Evolutionary conservation across 169 alveolate genomes (phyloP).

Genomic region (Amoebophrya sp.): DNA sequence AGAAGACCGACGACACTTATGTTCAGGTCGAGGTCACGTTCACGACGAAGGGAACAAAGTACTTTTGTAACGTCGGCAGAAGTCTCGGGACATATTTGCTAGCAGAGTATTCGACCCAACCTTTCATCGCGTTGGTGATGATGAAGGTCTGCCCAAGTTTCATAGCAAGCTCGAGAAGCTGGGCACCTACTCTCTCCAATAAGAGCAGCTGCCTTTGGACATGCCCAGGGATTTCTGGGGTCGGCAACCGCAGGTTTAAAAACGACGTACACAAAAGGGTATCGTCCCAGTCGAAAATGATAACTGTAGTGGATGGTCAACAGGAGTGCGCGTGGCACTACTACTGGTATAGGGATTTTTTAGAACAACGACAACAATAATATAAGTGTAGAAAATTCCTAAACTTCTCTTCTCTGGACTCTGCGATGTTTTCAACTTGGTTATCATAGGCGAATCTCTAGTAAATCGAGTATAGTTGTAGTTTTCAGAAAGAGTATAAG

Average conservation of each 20-base stretch:
- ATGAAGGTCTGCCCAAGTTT: slow-evolving; percentile 68
- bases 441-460: too few species aligned
- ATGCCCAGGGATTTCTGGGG: slow-evolving; percentile 9
- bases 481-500: neutral
- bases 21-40: too few species aligned
- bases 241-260: slow-evolving; percentile 50
- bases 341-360: neutral
- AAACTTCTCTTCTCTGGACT: too few species aligned
- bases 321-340: neutral
- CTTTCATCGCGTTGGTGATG: slow-evolving; percentile 87
- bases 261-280: slow-evolving; percentile 82
- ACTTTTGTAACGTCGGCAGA: slow-evolving; percentile 43
- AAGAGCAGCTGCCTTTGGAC: neutral
- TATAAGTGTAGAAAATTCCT: too few species aligned
- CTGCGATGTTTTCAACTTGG: too few species aligned
- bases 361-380: too few species aligned
- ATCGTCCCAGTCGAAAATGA: slow-evolving; percentile 84
- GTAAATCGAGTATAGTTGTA: too few species aligned
- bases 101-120: slow-evolving; percentile 88
- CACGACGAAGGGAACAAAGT: too few species aligned
- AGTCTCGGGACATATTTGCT: slow-evolving; percentile 66
- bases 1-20: too few species aligned
- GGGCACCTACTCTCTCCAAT: slow-evolving; percentile 36
- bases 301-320: neutral
- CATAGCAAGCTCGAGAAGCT: slow-evolving; percentile 59